phyloP scores from a whole-genome alignment of 768 basidiomycete genomes.

The Lactarius deliciosus region DNA sequence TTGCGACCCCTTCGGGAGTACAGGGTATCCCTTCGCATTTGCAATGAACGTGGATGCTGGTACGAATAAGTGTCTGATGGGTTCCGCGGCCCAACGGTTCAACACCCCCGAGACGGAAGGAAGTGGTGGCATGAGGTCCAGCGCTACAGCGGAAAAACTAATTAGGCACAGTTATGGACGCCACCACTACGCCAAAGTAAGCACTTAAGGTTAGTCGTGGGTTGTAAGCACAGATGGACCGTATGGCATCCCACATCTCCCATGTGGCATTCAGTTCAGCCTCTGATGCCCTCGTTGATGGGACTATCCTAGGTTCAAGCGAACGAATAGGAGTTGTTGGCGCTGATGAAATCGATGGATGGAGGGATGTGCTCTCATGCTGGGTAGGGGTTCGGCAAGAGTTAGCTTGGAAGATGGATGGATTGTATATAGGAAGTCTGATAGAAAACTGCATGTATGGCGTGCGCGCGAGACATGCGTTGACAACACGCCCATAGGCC shows the following conservation, averaged over 20 bases:
- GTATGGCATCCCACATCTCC: conserved; percentile 99
- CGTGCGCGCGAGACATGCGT: conserved; percentile 65
- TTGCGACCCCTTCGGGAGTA: conserved; percentile 91
- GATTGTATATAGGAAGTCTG: conserved; percentile 80
- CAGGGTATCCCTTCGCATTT: conserved; percentile 95
- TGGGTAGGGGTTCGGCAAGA: conserved; percentile 31
- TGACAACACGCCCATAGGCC: conserved; percentile 91
- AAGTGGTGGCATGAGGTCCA: conserved; percentile 88
- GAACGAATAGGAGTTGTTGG: conserved; percentile 32
- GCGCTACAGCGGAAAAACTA: conserved; percentile 51
- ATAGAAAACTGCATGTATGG: conserved; percentile 81
- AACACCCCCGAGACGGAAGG: conserved; percentile 76
- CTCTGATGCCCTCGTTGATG: conserved; percentile 45
- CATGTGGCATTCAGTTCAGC: conserved; percentile 74
- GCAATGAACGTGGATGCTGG: conserved; percentile 92
- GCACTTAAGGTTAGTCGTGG: conserved; percentile 69
- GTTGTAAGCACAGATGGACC: conserved; percentile 85
- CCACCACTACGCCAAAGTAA: conserved; percentile 30
- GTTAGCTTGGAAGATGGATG: conserved; percentile 53
- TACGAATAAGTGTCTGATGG: conserved; percentile 83
- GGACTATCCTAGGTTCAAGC: conserved; percentile 32
- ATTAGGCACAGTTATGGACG: conserved; percentile 20
- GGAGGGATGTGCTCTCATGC: conserved; percentile 12
- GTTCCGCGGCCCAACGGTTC: conserved; percentile 89
- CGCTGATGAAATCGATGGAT: conserved; percentile 25